These are phyloP conservation scores for Podospora pseudoanserina DNA, from an alignment of 495 filamentous ascomycete genomes.

Conservation along the genomic window DNA sequence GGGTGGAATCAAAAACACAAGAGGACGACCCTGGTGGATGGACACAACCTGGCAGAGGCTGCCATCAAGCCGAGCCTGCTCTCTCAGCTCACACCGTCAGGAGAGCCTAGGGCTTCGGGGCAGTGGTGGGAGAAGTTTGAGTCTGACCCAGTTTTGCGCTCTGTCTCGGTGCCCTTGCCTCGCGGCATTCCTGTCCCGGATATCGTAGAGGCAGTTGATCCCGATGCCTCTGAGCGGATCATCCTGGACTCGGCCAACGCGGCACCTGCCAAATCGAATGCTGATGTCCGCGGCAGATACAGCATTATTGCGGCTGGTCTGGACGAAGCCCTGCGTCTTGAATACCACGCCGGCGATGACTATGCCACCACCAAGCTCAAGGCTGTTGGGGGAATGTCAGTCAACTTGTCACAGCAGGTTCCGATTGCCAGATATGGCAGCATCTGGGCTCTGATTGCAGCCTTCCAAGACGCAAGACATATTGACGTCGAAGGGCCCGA, in stretches of 20 bases:
- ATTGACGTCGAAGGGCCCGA: conserved; percentile 23
- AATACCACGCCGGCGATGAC: conserved; percentile 48
- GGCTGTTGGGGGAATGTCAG: conserved; percentile 1
- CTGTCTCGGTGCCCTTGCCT: conserved; percentile 32
- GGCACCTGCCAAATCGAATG: conserved; percentile 28
- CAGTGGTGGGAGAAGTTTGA: conserved; percentile 31
- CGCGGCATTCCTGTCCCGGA: conserved; percentile 41
- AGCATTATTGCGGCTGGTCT: conserved; percentile 65
- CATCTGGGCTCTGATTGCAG: conserved; percentile 55
- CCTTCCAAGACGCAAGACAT: conserved; percentile 53
- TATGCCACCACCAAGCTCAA: conserved; percentile 32
- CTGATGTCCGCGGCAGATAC: conserved; percentile 56
- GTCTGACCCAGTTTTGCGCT: conserved; percentile 26
- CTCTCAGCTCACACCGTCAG: conserved; percentile 16
- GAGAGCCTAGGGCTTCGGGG: neutral
- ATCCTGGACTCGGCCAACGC: conserved; percentile 55
- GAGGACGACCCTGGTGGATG: conserved; percentile 26
- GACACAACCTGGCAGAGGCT: conserved; percentile 19
- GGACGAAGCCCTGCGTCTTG: conserved; percentile 48
- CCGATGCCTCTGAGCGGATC: conserved; percentile 42
- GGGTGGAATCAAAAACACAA: conserved; percentile 47
- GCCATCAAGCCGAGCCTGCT: conserved; percentile 30
- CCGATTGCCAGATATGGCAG: conserved; percentile 35
- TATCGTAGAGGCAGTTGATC: conserved; percentile 46
- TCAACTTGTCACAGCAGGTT: conserved; percentile 26